Evolutionary conservation across 805 yeast genomes (phyloP), one percentile per base, ranked within the genome.

Genomic region (Starmerella kuoi): DNA sequence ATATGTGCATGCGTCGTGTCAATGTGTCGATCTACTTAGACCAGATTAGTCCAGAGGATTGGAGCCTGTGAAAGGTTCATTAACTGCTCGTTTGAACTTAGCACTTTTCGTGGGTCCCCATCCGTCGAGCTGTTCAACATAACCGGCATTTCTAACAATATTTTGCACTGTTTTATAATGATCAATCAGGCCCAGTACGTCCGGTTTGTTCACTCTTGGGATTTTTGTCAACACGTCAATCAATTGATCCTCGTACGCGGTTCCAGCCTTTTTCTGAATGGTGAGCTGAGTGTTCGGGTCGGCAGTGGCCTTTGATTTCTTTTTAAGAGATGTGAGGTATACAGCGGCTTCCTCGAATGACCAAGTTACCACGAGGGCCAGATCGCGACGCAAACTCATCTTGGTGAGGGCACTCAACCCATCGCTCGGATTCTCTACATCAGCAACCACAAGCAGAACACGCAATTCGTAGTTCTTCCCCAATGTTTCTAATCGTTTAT

Each of bases 191-290:
- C 56, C 56, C 8, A 56, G 44, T 2, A 59, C 64, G 44, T 65
- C 67, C 31, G 58, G 56, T 48, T 56, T 58, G 52, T 64, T 66
- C 25, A 65, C 60, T 5, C 66, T 58, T 7, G 63, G 60, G 11
- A 64, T 49, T 15, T 56, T 41, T 15, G 64, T 56, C 32, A 64
- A 44, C 6, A 53, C 60, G 12, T 59, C 62, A 8, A 44, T 50
- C 26, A 65, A 48, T 40, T 60, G 65, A 11, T 56, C 53, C n/a
- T 48, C 53, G 48, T 62, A 63, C 7, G 42, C 33, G 18, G 35
- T 40, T 30, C 38, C 44, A 7, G 17, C 31, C 31, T 40, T 36
- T 15, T 47, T 51, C 38, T 49, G 52, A 22, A 50, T 50, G n/a
- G 17, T 30, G 19, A 44, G 32, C n/a, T 41, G 26, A 4, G 41